These are phyloP conservation scores for Prunus yedoensis DNA, from an alignment of 331 rosid genomes.

Conservation along the genomic window DNA sequence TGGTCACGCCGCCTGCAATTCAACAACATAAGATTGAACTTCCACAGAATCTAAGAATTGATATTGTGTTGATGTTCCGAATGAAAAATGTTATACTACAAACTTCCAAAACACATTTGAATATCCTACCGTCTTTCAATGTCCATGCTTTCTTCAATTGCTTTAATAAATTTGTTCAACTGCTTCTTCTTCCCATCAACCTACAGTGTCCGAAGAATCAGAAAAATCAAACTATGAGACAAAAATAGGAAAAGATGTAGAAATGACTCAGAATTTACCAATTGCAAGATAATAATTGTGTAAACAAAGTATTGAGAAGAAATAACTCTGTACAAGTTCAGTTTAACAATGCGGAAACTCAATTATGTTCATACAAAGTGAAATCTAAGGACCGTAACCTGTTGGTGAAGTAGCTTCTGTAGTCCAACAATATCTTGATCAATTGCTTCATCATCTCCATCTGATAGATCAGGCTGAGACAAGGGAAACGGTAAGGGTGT, in stretches of 20 bases:
- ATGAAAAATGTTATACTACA: slow-evolving; percentile 12
- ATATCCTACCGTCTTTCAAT: slow-evolving; percentile 56
- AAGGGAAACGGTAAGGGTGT: slow-evolving; percentile 26
- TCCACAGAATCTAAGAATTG: slow-evolving; percentile 20
- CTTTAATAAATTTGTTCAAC: slow-evolving; percentile 45
- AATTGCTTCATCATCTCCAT: slow-evolving; percentile 68
- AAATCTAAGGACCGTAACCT: slow-evolving; percentile 48
- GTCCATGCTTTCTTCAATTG: slow-evolving; percentile 61
- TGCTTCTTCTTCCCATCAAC: slow-evolving; percentile 54
- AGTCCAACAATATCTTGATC: slow-evolving; percentile 60
- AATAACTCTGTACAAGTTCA: neutral
- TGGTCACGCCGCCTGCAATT: slow-evolving; percentile 67
- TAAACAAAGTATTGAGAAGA: neutral
- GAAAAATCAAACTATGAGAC: slow-evolving; percentile 9
- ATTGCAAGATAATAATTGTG: neutral
- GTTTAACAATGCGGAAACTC: neutral
- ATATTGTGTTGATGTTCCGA: neutral
- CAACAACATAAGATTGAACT: slow-evolving; percentile 17
- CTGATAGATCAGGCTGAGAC: slow-evolving; percentile 77
- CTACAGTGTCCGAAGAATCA: slow-evolving; percentile 41
- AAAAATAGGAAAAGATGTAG: neutral
- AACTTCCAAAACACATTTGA: slow-evolving; percentile 18
- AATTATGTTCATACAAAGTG: neutral
- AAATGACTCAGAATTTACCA: neutral
- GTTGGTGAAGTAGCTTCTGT: slow-evolving; percentile 54